Evolutionary conservation across 768 basidiomycete genomes (phyloP).

Genomic region (Lactarius psammicola): DNA sequence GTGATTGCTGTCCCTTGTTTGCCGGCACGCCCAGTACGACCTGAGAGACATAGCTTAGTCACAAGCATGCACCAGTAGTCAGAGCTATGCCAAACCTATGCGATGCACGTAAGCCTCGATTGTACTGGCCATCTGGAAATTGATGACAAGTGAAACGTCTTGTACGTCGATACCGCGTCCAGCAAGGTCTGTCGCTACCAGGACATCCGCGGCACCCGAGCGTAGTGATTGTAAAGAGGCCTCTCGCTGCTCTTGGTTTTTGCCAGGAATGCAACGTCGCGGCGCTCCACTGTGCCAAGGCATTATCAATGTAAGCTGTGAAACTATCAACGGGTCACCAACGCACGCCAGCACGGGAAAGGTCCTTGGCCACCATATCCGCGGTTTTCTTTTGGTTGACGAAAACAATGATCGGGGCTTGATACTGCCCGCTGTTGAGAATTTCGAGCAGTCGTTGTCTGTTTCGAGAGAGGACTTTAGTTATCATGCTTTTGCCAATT

Average conservation of each 20-base stretch:
- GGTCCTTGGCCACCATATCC: slow-evolving; percentile 95
- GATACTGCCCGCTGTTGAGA: slow-evolving; percentile 78
- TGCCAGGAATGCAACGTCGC: slow-evolving; percentile 95
- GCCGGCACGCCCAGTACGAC: slow-evolving; percentile 96
- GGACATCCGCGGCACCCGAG: slow-evolving; percentile 78
- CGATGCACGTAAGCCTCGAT: slow-evolving; percentile 98
- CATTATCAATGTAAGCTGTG: neutral
- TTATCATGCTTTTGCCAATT: neutral
- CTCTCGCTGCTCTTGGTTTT: slow-evolving; percentile 97
- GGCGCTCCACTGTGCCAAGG: slow-evolving; percentile 68
- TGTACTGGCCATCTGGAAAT: slow-evolving; percentile 94
- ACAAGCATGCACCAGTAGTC: neutral
- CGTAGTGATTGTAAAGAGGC: slow-evolving; percentile 84
- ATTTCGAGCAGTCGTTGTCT: slow-evolving; percentile 89
- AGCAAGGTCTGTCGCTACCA: slow-evolving; percentile 96
- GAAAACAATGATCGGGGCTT: slow-evolving; percentile 95
- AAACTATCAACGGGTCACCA: neutral
- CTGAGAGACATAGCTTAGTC: slow-evolving; percentile 40
- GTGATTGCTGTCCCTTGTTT: slow-evolving; percentile 93
- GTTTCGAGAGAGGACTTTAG: slow-evolving; percentile 9
- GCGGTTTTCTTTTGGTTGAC: slow-evolving; percentile 99
- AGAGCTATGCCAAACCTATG: slow-evolving; percentile 59
- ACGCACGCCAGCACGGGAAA: slow-evolving; percentile 83
- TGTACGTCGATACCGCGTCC: slow-evolving; percentile 99
- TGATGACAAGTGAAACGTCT: slow-evolving; percentile 93